Conservation (phyloP, 1,284 basidiomycete species). For the Agaricales sp. region DNA sequence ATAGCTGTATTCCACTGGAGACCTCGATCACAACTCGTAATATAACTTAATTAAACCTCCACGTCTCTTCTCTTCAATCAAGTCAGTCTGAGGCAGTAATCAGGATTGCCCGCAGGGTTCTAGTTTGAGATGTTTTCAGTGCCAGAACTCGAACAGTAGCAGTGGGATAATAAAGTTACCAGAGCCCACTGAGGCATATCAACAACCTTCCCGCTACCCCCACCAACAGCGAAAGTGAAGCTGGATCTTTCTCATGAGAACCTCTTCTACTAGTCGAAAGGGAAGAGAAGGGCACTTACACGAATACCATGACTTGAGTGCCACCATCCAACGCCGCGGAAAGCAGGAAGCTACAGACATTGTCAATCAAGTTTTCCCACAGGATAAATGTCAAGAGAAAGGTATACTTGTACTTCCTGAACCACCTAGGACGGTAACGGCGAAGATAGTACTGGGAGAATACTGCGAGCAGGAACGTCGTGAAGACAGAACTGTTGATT, state of each 20-base stretch:
- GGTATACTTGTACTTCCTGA: too few species aligned
- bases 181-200: constrained; percentile 34
- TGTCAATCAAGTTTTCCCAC: not conserved
- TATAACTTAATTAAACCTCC: too few species aligned
- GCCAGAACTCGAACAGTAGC: too few species aligned
- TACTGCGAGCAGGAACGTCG: constrained; percentile 38
- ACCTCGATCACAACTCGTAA: too few species aligned
- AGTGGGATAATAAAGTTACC: too few species aligned
- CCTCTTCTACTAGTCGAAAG: too few species aligned
- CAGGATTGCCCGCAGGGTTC: constrained; percentile 22
- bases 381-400: too few species aligned
- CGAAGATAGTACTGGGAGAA: constrained; percentile 45
- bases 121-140: too few species aligned
- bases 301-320: constrained; percentile 25
- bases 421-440: constrained; percentile 21
- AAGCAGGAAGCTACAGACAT: constrained; percentile 26
- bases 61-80: too few species aligned
- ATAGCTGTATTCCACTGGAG: too few species aligned
- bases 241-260: too few species aligned
- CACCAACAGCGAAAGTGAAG: constrained; percentile 33
- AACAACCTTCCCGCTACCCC: constrained; percentile 32
- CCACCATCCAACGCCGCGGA: constrained; percentile 27
- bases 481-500: constrained; percentile 46
- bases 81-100: constrained; percentile 20
- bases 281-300: too few species aligned